A percentile compares a stretch with the other conserved stretches of the same genome.
Evolutionary conservation across 768 basidiomycete genomes (phyloP).

Genomic region (Piloderma croceum): DNA sequence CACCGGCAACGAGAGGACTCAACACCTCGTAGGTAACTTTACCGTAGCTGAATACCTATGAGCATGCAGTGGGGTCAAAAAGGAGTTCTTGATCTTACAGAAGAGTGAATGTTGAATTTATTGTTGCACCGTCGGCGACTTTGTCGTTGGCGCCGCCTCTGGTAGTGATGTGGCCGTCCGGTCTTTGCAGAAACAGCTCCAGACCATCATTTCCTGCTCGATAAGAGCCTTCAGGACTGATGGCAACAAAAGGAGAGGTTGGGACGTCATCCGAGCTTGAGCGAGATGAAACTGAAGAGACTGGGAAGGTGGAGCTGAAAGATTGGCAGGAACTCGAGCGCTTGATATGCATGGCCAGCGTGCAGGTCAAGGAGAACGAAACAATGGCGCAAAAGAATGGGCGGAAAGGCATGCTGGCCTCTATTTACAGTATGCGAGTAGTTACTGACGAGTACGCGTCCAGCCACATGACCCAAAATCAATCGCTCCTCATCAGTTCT

Average conservation of each 20-base stretch:
- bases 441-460: no score
- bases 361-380: not conserved
- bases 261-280: not conserved
- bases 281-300: conserved; percentile 11
- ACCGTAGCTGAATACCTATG: conserved; percentile 25
- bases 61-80: not conserved
- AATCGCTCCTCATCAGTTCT: no score
- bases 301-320: conserved; percentile 21
- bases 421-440: no score
- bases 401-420: not conserved
- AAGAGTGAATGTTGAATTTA: conserved; percentile 36
- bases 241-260: conserved; percentile 20
- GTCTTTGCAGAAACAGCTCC: conserved; percentile 27
- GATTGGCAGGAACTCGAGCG: conserved; percentile 18
- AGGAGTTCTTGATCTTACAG: conserved; percentile 20
- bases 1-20: conserved; percentile 29
- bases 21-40: conserved; percentile 30
- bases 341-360: not conserved
- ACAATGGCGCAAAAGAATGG: no score
- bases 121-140: conserved; percentile 31
- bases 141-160: conserved; percentile 31
- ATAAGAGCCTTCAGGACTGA: conserved; percentile 28
- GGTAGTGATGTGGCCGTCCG: conserved; percentile 22
- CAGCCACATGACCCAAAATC: no score
- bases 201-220: conserved; percentile 20